Conservation (phyloP, 306 rosid species). For the Quercus glauca region DNA sequence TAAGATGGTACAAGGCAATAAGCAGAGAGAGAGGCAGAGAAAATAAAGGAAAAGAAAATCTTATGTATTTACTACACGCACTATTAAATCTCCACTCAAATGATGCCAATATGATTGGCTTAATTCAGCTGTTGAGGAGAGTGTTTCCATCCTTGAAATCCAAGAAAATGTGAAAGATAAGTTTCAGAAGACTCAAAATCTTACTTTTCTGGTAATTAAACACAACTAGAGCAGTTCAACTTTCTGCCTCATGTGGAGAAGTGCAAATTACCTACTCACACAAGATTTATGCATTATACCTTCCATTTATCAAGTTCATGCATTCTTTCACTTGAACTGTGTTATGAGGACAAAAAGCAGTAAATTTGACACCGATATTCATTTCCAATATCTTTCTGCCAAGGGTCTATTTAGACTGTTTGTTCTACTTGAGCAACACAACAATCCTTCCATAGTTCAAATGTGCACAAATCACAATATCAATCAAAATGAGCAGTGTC, state of each 20-base stretch:
- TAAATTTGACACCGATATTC: not conserved
- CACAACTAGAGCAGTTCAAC: not conserved
- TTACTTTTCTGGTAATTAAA: not conserved
- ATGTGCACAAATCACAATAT: not conserved
- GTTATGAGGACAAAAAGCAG: not conserved
- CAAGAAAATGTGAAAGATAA: not conserved
- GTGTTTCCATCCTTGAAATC: not conserved
- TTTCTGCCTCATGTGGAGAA: not conserved
- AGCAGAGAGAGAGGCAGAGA: too few species aligned
- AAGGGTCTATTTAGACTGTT: not conserved
- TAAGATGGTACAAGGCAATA: too few species aligned
- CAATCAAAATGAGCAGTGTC: not conserved
- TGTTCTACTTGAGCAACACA: not conserved
- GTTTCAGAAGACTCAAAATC: not conserved
- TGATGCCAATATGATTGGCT: not conserved
- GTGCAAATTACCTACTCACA: not conserved
- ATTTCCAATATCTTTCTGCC: not conserved
- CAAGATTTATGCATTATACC: not conserved
- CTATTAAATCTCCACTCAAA: too few species aligned
- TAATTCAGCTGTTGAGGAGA: not conserved
- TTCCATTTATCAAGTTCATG: not conserved
- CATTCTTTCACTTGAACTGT: not conserved
- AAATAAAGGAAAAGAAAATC: too few species aligned
- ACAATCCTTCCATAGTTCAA: constrained; percentile 8
- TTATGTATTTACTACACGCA: too few species aligned